Evolutionary conservation across 169 alveolate species (phyloP).

Genomic region (Plasmodium cynomolgi): DNA sequence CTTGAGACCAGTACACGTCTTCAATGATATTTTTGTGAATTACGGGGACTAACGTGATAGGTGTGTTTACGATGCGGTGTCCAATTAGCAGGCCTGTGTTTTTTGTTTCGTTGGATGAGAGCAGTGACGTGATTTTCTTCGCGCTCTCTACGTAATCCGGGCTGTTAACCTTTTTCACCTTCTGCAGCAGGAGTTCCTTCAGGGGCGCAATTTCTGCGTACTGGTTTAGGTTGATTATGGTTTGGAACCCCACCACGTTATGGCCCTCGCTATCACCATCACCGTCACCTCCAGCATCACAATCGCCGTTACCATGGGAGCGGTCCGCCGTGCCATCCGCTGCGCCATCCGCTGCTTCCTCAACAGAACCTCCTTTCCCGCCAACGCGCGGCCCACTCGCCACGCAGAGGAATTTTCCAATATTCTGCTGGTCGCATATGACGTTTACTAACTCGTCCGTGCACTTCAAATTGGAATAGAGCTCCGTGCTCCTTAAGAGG

Average conservation of each 20-base stretch:
- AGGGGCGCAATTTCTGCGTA: constrained; percentile 28
- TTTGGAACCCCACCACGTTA: constrained; percentile 30
- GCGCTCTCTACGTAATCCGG: background rate
- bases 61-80: constrained; percentile 47
- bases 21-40: constrained; percentile 46
- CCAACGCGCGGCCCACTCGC: background rate
- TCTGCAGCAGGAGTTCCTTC: constrained; percentile 36
- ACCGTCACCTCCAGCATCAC: no score
- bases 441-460: constrained; percentile 17
- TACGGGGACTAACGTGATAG: constrained; percentile 41
- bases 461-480: constrained; percentile 24
- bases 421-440: constrained; percentile 73
- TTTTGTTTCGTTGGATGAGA: background rate
- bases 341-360: no score
- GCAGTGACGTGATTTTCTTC: background rate
- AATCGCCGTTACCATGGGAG: background rate
- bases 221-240: constrained; percentile 67
- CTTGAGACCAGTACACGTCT: constrained; percentile 56
- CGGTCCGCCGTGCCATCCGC: background rate
- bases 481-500: constrained; percentile 26
- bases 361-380: background rate
- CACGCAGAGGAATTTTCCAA: constrained; percentile 29
- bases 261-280: background rate
- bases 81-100: constrained; percentile 35
- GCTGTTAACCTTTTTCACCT: constrained; percentile 13